Percentiles rank a stretch among this genome's conserved stretches.
Conservation (phyloP, 208 protist genomes). For the Trypanosoma rangeli region DNA sequence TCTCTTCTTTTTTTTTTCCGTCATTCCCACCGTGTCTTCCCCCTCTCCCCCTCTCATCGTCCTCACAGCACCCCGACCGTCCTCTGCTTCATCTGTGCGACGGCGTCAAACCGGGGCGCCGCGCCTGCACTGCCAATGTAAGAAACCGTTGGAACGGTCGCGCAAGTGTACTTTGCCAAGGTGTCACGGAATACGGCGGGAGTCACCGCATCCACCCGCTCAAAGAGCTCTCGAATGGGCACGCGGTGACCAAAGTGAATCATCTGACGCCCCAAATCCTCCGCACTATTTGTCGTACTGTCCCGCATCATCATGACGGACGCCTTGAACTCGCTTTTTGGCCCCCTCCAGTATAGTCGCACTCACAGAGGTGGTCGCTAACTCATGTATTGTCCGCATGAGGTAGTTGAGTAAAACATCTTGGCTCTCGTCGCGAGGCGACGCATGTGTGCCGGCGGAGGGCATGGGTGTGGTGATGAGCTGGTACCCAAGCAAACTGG, state of each 20-base stretch:
- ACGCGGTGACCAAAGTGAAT: slow-evolving; percentile 90
- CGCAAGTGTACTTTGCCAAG: slow-evolving; percentile 60
- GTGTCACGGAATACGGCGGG: slow-evolving; percentile 78
- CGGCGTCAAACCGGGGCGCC: slow-evolving; percentile 56
- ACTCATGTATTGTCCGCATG: slow-evolving; percentile 65
- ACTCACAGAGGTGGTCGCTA: slow-evolving; percentile 49
- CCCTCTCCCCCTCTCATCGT: neutral
- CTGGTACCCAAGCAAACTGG: slow-evolving; percentile 88
- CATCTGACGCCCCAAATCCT: slow-evolving; percentile 98
- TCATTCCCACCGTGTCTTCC: neutral
- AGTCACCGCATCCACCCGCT: slow-evolving; percentile 92
- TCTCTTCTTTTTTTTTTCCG: neutral
- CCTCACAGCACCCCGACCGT: slow-evolving; percentile 1
- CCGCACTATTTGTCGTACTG: slow-evolving; percentile 92
- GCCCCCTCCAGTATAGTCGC: slow-evolving; percentile 89
- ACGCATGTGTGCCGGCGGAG: slow-evolving; percentile 26
- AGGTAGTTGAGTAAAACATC: slow-evolving; percentile 72
- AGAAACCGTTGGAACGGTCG: slow-evolving; percentile 61
- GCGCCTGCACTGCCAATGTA: slow-evolving; percentile 73
- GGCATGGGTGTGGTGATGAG: slow-evolving; percentile 67
- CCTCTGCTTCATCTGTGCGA: slow-evolving; percentile 25
- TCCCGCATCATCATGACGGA: slow-evolving; percentile 94
- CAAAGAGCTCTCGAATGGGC: slow-evolving; percentile 91
- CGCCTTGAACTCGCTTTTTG: slow-evolving; percentile 94
- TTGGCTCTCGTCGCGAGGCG: slow-evolving; percentile 59